Evolutionary conservation across 805 yeast genomes (phyloP).

Genomic region (Blastobotrys peoriensis): DNA sequence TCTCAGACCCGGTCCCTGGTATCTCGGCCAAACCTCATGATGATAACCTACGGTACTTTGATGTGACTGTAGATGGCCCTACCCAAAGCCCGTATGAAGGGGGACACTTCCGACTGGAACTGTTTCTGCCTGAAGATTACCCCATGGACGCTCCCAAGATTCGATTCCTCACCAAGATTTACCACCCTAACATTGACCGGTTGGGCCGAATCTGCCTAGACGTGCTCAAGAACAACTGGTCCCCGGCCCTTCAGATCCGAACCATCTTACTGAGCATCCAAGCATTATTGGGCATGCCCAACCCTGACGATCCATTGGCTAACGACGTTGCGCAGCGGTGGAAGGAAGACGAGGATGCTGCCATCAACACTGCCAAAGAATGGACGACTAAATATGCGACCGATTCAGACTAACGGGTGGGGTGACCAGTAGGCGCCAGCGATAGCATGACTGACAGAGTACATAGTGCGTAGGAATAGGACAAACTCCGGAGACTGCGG

Average conservation of each 20-base stretch:
- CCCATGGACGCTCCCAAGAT: slow-evolving; percentile 98
- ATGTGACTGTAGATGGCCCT: slow-evolving; percentile 91
- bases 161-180: slow-evolving; percentile 85
- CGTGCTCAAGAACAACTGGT: slow-evolving; percentile 90
- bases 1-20: slow-evolving; percentile 95
- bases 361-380: slow-evolving; percentile 71
- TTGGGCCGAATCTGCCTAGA: slow-evolving; percentile 94
- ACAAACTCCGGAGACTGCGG: too few species aligned
- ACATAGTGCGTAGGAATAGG: too few species aligned
- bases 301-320: slow-evolving; percentile 97
- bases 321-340: slow-evolving; percentile 97
- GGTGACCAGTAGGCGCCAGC: too few species aligned
- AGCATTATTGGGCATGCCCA: slow-evolving; percentile 91
- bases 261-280: slow-evolving; percentile 88
- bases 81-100: slow-evolving; percentile 82
- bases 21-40: slow-evolving; percentile 91
- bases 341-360: slow-evolving; percentile 77
- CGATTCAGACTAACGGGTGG: too few species aligned
- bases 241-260: slow-evolving; percentile 94
- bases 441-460: too few species aligned
- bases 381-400: slow-evolving; percentile 66
- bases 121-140: slow-evolving; percentile 91
- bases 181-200: slow-evolving; percentile 95
- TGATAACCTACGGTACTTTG: slow-evolving; percentile 87
- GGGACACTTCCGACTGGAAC: slow-evolving; percentile 71